Evolutionary conservation across 768 basidiomycete species (phyloP).

Genomic region (Hortiboletus campestris): DNA sequence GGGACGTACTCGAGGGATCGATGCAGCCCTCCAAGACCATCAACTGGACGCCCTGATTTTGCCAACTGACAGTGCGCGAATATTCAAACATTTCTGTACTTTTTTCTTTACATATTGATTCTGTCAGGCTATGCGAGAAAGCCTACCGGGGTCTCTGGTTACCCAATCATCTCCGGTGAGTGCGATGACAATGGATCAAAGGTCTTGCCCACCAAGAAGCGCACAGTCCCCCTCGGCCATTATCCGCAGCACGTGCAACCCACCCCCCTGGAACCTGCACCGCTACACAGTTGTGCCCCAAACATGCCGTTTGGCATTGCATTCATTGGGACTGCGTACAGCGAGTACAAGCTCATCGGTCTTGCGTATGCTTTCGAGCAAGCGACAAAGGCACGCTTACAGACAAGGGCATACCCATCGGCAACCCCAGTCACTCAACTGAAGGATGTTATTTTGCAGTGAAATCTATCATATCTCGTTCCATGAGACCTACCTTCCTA

Average conservation of each 20-base stretch:
- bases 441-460: slow-evolving; percentile 30
- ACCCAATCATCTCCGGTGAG: slow-evolving; percentile 63
- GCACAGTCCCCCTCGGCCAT: slow-evolving; percentile 56
- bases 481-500: neutral
- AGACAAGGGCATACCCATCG: slow-evolving; percentile 45
- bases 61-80: slow-evolving; percentile 38
- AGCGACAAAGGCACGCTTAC: slow-evolving; percentile 51
- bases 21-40: slow-evolving; percentile 45
- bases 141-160: slow-evolving; percentile 55
- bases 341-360: slow-evolving; percentile 54
- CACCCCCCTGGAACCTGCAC: slow-evolving; percentile 44
- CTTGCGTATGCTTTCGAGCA: slow-evolving; percentile 69
- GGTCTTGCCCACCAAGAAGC: slow-evolving; percentile 2
- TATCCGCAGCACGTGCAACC: slow-evolving; percentile 45
- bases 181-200: neutral
- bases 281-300: slow-evolving; percentile 31
- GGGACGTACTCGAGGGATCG: slow-evolving; percentile 53
- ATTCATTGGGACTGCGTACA: slow-evolving; percentile 61
- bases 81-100: neutral
- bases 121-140: slow-evolving; percentile 29
- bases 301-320: slow-evolving; percentile 62
- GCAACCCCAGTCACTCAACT: slow-evolving; percentile 59
- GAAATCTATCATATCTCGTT: slow-evolving; percentile 1
- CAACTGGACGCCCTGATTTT: slow-evolving; percentile 53
- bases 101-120: neutral